Conservation (phyloP, 352 stramenopile species). For the Plasmopara viticola region DNA sequence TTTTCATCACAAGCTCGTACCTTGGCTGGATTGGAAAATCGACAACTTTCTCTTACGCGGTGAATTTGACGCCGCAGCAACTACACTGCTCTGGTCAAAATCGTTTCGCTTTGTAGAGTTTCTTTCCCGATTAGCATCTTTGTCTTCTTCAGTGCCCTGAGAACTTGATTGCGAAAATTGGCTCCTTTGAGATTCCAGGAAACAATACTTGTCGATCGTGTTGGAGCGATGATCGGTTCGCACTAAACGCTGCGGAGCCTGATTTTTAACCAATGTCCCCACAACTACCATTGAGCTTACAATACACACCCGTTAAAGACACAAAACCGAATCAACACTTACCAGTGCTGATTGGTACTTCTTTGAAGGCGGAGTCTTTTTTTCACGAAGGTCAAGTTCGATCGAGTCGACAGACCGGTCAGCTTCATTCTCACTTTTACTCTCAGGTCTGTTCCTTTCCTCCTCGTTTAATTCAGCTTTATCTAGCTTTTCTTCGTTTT, state of each 20-base stretch:
- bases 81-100: background rate
- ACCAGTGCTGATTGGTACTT: constrained; percentile 68
- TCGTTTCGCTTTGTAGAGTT: constrained; percentile 4
- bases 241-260: constrained; percentile 77
- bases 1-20: constrained; percentile 8
- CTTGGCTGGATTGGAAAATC: constrained; percentile 20
- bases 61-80: constrained; percentile 1
- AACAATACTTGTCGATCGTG: constrained; percentile 85
- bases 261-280: background rate
- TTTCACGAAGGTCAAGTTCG: constrained; percentile 58
- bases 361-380: constrained; percentile 42
- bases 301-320: background rate
- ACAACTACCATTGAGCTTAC: background rate
- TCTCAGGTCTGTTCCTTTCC: constrained; percentile 25
- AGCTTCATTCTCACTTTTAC: constrained; percentile 33
- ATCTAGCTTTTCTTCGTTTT: constrained; percentile 25
- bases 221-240: constrained; percentile 78
- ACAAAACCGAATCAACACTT: constrained; percentile 3
- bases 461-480: constrained; percentile 17
- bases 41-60: constrained; percentile 29
- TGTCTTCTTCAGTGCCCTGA: constrained; percentile 13
- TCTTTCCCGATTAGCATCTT: constrained; percentile 6
- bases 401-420: constrained; percentile 29
- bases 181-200: constrained; percentile 69
- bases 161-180: constrained; percentile 29